phyloP scores from a whole-genome alignment of 345 rosid genomes.

The Citrus glauca region DNA sequence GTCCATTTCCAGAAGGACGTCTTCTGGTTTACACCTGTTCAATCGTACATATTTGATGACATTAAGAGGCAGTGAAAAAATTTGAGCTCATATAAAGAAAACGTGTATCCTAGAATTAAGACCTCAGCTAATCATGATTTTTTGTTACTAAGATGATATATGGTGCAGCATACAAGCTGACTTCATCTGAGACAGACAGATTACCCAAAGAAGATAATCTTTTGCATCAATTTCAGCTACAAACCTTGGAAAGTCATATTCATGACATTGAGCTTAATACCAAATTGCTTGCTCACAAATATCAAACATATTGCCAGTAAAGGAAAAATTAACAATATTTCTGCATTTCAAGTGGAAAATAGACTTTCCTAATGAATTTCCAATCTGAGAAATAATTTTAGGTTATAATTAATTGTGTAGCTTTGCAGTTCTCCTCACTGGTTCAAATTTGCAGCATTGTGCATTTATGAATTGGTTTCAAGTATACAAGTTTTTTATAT shows the following conservation, averaged over 20 bases:
- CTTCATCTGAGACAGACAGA: background rate
- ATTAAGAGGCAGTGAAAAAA: background rate
- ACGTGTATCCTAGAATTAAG: background rate
- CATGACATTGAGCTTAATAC: background rate
- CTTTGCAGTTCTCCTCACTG: background rate
- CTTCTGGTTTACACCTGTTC: slow-evolving; percentile 74
- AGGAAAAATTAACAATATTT: background rate
- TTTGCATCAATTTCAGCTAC: background rate
- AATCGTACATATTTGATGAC: background rate
- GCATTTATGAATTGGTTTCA: background rate
- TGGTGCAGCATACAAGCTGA: background rate
- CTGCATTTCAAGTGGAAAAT: background rate
- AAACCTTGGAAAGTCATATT: background rate
- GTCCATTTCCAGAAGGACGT: slow-evolving; percentile 88
- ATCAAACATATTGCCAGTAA: background rate
- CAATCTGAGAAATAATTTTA: background rate
- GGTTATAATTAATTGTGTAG: background rate
- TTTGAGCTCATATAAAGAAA: background rate
- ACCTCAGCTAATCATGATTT: background rate
- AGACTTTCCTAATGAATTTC: background rate
- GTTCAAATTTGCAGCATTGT: background rate
- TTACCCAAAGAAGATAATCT: background rate
- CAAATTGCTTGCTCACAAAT: background rate
- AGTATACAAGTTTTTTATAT: background rate
- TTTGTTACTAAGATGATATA: background rate